A percentile compares a stretch with the other conserved stretches of the same genome.
phyloP scores from a whole-genome alignment of 2,329 filamentous ascomycete genomes.

The Cytospora piceae region DNA sequence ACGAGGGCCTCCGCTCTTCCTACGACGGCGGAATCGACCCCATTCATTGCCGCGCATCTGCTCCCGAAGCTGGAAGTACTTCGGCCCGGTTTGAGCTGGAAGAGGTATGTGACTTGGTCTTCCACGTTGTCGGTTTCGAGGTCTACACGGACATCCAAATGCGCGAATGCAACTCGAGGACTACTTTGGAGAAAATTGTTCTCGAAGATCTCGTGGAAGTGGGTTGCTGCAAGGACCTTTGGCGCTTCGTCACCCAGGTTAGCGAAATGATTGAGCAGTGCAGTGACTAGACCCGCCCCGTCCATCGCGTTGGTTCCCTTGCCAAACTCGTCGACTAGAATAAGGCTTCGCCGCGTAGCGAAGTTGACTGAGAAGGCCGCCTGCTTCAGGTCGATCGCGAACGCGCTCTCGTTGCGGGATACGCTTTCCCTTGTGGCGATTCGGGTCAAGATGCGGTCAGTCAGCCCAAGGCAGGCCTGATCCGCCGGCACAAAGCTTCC shows the following conservation, averaged over 20 bases:
- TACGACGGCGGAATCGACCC: constrained; percentile 73
- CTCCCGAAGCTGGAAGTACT: constrained; percentile 84
- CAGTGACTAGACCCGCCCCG: constrained; percentile 61
- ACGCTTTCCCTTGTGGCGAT: constrained; percentile 74
- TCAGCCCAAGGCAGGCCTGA: constrained; percentile 77
- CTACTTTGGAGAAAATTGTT: constrained; percentile 57
- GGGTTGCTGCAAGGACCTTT: constrained; percentile 64
- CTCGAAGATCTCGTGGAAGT: constrained; percentile 75
- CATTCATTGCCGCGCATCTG: constrained; percentile 84
- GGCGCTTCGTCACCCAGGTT: constrained; percentile 51
- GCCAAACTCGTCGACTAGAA: constrained; percentile 92
- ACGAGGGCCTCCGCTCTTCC: constrained; percentile 76
- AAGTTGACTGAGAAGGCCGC: constrained; percentile 76
- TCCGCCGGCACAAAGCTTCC: constrained; percentile 90
- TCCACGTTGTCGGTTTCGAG: constrained; percentile 52
- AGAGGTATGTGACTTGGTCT: constrained; percentile 74
- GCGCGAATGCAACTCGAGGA: constrained; percentile 60
- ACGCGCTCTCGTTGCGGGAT: constrained; percentile 62
- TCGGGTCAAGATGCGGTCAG: constrained; percentile 88
- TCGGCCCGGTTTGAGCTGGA: constrained; percentile 68
- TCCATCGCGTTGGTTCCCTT: constrained; percentile 64
- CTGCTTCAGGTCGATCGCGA: constrained; percentile 83
- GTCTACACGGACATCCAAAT: constrained; percentile 73
- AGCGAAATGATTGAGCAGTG: constrained; percentile 61
- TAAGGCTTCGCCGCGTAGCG: constrained; percentile 74